Percentiles rank a stretch among this genome's conserved stretches.
Conservation (phyloP, 2,329 filamentous ascomycete genomes). For the Chaetomiaceae sp. region DNA sequence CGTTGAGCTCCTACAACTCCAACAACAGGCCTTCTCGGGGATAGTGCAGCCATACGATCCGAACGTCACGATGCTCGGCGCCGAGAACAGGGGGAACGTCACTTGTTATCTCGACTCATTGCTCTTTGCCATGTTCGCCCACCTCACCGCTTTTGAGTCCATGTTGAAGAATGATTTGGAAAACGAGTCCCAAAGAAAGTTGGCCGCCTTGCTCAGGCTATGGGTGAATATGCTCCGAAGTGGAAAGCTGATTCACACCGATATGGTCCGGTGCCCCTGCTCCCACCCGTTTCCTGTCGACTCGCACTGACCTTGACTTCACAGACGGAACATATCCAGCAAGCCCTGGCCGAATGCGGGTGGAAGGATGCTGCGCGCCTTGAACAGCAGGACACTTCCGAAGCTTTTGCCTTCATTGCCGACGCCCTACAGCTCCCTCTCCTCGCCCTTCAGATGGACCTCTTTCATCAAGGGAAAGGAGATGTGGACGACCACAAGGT, state of each 20-base stretch:
- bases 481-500: conserved; percentile 90
- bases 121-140: conserved; percentile 92
- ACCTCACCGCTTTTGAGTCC: conserved; percentile 84
- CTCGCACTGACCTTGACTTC: neutral
- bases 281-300: neutral
- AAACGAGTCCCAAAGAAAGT: conserved; percentile 63
- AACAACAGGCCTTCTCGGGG: conserved; percentile 77
- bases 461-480: conserved; percentile 81
- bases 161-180: conserved; percentile 79
- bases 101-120: conserved; percentile 94
- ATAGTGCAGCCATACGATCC: conserved; percentile 72
- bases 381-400: conserved; percentile 92
- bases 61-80: conserved; percentile 68
- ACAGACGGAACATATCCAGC: conserved; percentile 77
- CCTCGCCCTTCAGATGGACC: conserved; percentile 85
- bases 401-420: conserved; percentile 93
- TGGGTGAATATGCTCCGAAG: conserved; percentile 92
- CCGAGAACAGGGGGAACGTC: conserved; percentile 77
- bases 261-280: conserved; percentile 58
- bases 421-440: conserved; percentile 83
- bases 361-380: conserved; percentile 75
- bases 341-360: conserved; percentile 76
- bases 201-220: conserved; percentile 73
- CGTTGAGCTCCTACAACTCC: conserved; percentile 68
- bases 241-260: conserved; percentile 77